phyloP scores from a whole-genome alignment of 495 filamentous ascomycete genomes.

The Tuber aestivum region DNA sequence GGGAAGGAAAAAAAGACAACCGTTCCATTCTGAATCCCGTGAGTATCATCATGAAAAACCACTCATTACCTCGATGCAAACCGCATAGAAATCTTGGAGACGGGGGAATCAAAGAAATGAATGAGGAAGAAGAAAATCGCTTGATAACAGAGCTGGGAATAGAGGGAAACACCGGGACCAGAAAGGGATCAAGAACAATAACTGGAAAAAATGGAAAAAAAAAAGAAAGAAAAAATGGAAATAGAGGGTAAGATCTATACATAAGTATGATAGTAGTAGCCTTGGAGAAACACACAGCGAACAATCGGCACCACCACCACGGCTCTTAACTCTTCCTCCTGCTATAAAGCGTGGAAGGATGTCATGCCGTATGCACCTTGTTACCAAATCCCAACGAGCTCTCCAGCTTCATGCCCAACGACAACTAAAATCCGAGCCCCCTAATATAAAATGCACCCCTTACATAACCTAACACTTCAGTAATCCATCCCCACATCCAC shows the following conservation, averaged over 20 bases:
- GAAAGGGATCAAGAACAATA: not conserved
- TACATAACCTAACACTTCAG: not conserved
- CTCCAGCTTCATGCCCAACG: not conserved
- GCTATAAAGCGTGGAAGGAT: not conserved
- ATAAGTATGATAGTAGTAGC: not conserved
- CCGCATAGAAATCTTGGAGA: conserved; percentile 2
- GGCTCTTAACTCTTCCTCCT: not conserved
- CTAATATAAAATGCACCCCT: not conserved
- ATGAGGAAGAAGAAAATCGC: not conserved
- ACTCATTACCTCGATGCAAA: not conserved
- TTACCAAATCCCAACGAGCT: not conserved
- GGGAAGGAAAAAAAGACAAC: not conserved
- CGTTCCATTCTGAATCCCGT: not conserved
- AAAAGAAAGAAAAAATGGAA: not conserved
- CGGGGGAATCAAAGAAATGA: not conserved
- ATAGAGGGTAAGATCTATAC: conserved; percentile 3
- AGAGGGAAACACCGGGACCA: not conserved
- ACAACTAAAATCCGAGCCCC: not conserved
- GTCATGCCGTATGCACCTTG: not conserved
- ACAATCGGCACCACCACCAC: not conserved
- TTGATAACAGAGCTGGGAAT: not conserved
- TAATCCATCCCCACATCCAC: not conserved
- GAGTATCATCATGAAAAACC: conserved; percentile 5
- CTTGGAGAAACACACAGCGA: not conserved
- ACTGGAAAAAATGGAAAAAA: not conserved